Conservation (phyloP, 2,329 filamentous ascomycete species). For the Colletotrichum scovillei region DNA sequence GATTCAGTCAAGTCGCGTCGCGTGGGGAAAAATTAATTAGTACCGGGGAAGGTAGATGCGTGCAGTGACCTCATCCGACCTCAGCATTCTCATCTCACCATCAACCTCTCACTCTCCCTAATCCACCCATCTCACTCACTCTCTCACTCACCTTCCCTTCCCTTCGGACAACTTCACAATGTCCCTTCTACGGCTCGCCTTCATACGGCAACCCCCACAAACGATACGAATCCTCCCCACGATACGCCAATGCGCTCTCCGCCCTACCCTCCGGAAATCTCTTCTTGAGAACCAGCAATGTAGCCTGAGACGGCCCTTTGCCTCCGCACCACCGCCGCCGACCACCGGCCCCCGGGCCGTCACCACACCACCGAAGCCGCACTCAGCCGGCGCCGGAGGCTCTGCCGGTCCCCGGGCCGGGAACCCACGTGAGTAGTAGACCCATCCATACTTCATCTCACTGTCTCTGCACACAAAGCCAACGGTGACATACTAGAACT, state of each 20-base stretch:
- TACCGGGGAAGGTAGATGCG: neutral
- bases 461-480: neutral
- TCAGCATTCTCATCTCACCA: conserved; percentile 22
- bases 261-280: conserved; percentile 24
- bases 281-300: conserved; percentile 14
- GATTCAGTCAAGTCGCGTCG: conserved; percentile 15
- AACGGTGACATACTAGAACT: conserved; percentile 51
- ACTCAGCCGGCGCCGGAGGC: conserved; percentile 5
- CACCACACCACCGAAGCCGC: conserved; percentile 1
- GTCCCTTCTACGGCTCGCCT: conserved; percentile 15
- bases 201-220: neutral
- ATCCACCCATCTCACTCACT: neutral
- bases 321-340: conserved; percentile 15
- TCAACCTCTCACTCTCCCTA: conserved; percentile 8
- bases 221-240: neutral
- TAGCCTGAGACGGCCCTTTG: conserved; percentile 23
- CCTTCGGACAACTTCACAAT: conserved; percentile 11
- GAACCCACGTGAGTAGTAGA: neutral
- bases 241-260: conserved; percentile 19
- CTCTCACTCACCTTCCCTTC: neutral
- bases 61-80: conserved; percentile 26
- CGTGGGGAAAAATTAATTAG: neutral
- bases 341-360: neutral
- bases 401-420: neutral
- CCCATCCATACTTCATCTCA: neutral